These are phyloP conservation scores for Agapanthus africanus DNA, from an alignment of 106 monocot species.

Conservation along the genomic window DNA sequence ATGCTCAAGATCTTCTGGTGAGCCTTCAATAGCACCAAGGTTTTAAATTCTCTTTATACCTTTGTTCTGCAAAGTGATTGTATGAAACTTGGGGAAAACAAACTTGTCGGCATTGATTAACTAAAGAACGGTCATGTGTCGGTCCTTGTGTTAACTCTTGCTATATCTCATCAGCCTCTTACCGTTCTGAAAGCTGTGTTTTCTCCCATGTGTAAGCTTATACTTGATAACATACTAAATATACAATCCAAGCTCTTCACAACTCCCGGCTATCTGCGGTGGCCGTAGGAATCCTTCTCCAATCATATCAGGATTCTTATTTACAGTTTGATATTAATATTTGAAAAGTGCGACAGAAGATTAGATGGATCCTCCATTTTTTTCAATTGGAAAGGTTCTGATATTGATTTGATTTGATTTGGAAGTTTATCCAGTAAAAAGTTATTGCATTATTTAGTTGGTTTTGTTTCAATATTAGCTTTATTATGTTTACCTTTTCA, in stretches of 20 bases:
- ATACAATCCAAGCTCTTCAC: too few species aligned
- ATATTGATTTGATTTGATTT: neutral
- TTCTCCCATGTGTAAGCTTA: neutral
- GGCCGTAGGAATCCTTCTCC: neutral
- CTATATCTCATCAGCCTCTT: neutral
- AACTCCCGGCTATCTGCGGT: neutral
- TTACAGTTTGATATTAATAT: neutral
- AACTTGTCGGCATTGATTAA: neutral
- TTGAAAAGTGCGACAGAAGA: neutral
- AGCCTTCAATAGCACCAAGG: neutral
- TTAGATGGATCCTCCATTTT: neutral
- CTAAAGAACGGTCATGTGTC: neutral
- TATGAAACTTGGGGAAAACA: neutral
- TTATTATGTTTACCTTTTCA: neutral
- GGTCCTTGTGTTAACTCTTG: neutral
- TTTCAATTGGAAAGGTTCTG: neutral
- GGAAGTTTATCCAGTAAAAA: neutral
- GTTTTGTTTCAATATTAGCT: neutral
- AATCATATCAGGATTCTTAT: neutral
- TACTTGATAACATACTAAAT: too few species aligned
- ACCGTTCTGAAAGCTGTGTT: neutral
- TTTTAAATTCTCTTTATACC: neutral
- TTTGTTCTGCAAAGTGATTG: neutral
- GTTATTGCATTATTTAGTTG: neutral
- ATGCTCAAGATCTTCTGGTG: constrained; percentile 32